Percentiles rank a stretch among this genome's conserved stretches.
Conservation (phyloP, 768 basidiomycete species). For the Mycena floridula region DNA sequence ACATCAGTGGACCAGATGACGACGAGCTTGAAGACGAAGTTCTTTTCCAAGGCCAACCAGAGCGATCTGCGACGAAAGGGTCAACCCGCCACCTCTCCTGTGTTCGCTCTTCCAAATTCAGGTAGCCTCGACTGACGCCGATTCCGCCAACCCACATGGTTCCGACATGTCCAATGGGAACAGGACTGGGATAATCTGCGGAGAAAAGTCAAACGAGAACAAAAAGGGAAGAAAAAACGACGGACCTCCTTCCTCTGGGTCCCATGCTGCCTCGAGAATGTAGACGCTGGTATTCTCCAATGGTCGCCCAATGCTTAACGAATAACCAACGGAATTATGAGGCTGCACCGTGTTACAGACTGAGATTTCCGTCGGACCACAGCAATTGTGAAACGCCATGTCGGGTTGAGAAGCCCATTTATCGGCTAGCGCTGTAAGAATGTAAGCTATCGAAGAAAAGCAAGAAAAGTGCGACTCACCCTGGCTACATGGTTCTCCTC, state of each 20-base stretch:
- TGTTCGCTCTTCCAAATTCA: conserved; percentile 26
- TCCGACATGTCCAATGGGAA: conserved; percentile 31
- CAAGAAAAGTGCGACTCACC: conserved; percentile 20
- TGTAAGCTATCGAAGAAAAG: neutral
- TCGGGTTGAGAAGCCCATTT: neutral
- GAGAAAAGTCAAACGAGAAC: no score
- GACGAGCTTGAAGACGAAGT: no score
- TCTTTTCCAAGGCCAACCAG: no score
- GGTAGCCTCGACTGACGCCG: conserved; percentile 20
- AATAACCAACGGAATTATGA: conserved; percentile 25
- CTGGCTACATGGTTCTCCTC: conserved; percentile 53
- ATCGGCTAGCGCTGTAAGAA: conserved; percentile 24
- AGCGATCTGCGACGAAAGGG: conserved; percentile 26
- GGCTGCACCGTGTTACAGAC: conserved; percentile 41
- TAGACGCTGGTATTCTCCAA: conserved; percentile 41
- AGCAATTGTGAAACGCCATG: conserved; percentile 24
- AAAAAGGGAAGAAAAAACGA: no score
- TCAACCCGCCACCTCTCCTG: conserved; percentile 34
- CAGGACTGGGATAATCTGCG: conserved; percentile 26
- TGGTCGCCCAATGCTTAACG: conserved; percentile 35
- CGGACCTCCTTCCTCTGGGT: no score
- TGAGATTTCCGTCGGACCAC: conserved; percentile 40
- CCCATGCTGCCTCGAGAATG: conserved; percentile 25
- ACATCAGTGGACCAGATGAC: conserved; percentile 29
- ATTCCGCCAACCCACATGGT: conserved; percentile 44